Percentiles rank a stretch among this genome's conserved stretches.
Conservation (phyloP, 139 green algal genomes). For the Pseudopediastrum boryanum region DNA sequence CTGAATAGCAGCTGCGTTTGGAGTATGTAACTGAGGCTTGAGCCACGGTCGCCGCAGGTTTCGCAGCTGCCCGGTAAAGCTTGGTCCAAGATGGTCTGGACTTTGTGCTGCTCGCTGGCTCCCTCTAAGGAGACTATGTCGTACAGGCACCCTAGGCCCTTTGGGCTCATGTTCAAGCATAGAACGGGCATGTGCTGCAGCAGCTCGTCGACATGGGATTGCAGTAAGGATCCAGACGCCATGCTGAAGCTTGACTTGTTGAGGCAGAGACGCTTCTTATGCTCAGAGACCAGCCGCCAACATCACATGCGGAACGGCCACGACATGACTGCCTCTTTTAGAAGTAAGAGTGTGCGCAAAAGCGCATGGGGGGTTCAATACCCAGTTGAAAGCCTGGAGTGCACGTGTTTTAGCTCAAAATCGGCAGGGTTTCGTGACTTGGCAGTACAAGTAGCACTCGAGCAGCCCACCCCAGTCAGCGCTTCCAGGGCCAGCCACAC, state of each 20-base stretch:
- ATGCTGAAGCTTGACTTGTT: not conserved
- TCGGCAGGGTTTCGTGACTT: too few relatives aligned
- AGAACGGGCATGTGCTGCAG: not conserved
- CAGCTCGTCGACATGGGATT: conserved; percentile 25
- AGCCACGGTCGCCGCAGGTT: not conserved
- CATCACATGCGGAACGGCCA: not conserved
- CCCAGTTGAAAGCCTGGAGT: not conserved
- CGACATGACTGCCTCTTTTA: too few relatives aligned
- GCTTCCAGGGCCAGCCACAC: too few relatives aligned
- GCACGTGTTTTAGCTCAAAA: too few relatives aligned
- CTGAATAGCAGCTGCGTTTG: conserved; percentile 5
- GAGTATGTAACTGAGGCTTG: not conserved
- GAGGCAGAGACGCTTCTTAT: not conserved
- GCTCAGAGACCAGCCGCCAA: not conserved
- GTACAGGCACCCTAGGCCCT: not conserved
- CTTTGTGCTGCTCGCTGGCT: not conserved
- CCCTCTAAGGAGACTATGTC: not conserved
- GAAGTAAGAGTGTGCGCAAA: not conserved
- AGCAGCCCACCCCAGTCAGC: too few relatives aligned
- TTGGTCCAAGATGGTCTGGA: not conserved
- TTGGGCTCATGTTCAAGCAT: not conserved
- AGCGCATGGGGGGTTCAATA: not conserved
- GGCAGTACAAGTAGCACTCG: too few relatives aligned
- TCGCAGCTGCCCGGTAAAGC: conserved; percentile 1
- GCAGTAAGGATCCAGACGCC: conserved; percentile 6